Conservation (phyloP, 176 grass and related monocot species). For the Oryza meridionalis region DNA sequence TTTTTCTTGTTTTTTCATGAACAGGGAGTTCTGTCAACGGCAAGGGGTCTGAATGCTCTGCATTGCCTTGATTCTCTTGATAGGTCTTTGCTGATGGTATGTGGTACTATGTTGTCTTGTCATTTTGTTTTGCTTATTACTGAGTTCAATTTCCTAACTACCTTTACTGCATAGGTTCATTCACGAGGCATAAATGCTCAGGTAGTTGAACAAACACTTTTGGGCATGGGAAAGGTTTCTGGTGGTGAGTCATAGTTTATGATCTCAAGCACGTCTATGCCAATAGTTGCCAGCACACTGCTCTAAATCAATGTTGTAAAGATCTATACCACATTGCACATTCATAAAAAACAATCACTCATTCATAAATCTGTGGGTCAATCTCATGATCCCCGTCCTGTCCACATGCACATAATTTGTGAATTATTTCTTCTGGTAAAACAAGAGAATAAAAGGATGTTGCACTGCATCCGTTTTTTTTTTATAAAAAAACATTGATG, state of each 20-base stretch:
- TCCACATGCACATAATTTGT: background rate
- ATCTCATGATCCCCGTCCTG: background rate
- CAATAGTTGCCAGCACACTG: background rate
- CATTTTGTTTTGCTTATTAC: background rate
- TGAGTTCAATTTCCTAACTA: constrained; percentile 8
- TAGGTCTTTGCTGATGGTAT: constrained; percentile 72
- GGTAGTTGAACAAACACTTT: constrained; percentile 75
- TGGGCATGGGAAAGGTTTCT: constrained; percentile 58
- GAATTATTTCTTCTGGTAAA: background rate
- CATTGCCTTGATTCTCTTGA: constrained; percentile 71
- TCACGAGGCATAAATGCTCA: constrained; percentile 75
- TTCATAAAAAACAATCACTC: background rate
- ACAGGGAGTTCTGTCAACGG: constrained; percentile 93
- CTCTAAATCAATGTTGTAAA: constrained; percentile 10
- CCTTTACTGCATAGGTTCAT: constrained; percentile 63
- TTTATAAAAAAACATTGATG: background rate
- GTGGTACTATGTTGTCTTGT: background rate
- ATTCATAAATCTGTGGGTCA: background rate
- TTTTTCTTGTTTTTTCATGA: constrained; percentile 35
- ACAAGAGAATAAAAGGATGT: background rate
- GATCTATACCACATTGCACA: background rate
- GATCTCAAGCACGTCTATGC: background rate
- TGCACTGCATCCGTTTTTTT: background rate
- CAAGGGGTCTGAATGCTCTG: constrained; percentile 69
- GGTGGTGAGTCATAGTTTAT: constrained; percentile 49